Conservation (phyloP, 2,329 filamentous ascomycete genomes). For the Colletotrichum trifolii region DNA sequence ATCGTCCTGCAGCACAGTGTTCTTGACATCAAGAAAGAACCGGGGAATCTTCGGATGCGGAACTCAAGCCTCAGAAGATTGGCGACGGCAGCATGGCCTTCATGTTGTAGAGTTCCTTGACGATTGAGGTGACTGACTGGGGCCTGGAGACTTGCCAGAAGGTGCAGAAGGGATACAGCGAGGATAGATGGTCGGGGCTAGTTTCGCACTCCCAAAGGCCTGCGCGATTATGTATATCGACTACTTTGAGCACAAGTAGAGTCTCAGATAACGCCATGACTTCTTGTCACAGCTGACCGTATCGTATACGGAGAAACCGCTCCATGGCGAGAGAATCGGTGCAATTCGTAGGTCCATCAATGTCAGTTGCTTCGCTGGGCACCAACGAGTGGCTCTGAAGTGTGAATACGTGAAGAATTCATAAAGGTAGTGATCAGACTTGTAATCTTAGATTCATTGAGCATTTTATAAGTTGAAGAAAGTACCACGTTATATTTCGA, state of each 20-base stretch:
- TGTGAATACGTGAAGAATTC: too few species aligned
- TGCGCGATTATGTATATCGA: background rate
- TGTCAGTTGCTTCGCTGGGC: too few species aligned
- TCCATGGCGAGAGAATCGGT: too few species aligned
- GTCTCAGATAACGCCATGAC: too few species aligned
- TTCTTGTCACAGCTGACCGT: too few species aligned
- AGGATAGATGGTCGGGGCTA: conserved; percentile 65
- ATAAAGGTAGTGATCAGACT: too few species aligned
- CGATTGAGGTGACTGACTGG: conserved; percentile 67
- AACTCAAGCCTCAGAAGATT: conserved; percentile 55
- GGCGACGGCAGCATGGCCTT: conserved; percentile 60
- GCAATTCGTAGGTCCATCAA: too few species aligned
- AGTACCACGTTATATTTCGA: too few species aligned
- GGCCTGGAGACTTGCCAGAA: conserved; percentile 54
- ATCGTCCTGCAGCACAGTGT: conserved; percentile 72
- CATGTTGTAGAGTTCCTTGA: conserved; percentile 61
- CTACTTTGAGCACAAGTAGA: background rate
- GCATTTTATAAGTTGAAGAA: too few species aligned
- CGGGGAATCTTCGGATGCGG: conserved; percentile 64
- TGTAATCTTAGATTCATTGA: too few species aligned
- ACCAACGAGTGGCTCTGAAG: too few species aligned
- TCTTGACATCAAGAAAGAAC: conserved; percentile 73
- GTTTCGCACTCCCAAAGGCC: conserved; percentile 38
- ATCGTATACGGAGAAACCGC: too few species aligned
- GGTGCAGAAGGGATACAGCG: conserved; percentile 66